Evolutionary conservation across 441 rosid genomes (phyloP), one percentile per base, ranked within the genome.

Genomic region (Populus tomentosa): DNA sequence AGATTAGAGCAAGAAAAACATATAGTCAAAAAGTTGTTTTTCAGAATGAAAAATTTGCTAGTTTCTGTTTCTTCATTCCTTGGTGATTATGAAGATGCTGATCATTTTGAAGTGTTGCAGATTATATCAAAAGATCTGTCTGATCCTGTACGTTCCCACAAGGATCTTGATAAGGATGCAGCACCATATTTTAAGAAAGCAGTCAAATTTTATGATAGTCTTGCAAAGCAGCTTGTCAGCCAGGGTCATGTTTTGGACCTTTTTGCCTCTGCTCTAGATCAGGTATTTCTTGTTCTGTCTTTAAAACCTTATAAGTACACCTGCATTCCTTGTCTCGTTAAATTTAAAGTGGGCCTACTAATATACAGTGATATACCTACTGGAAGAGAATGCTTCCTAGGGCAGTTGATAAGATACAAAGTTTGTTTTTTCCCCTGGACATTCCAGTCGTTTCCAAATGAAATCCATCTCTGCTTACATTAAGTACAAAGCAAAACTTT

Each of bases 201-300:
- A 1, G 95, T 94, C 67, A 94, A 90, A 82, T 92, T 94, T 84
- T 96, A 94, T 85, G 99, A 96, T 59, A 75, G 75, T 81, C 86
- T 96, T 81, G 90, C 98, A 14, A 96, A 90, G 86, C 99, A 94
- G 89, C 94, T 96, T 73, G 99, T 96, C 75, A 81, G 87, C 86
- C 98, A 96, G 84, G 97, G 99, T 73, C 99, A 96, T 82, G 98
- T 94, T 64, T 81, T 96, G 71, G 98, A 96, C 78, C 96, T 96
- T 75, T 96, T 94, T 77, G 99, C 99, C 56, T 94, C 97, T 75
- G 99, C 99, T n/a, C 99, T 96, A 82, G 98, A 96, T 88, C 99
- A 96, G 98, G 99, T 95, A 53, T 71, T 78, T 78, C 21, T 69
- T 42, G 20, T 33, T 68, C 21, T 13, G 69, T 68, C 46, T 74